Evolutionary conservation across 2,329 filamentous ascomycete genomes (phyloP).

Genomic region (Rhinocladiella mackenziei): DNA sequence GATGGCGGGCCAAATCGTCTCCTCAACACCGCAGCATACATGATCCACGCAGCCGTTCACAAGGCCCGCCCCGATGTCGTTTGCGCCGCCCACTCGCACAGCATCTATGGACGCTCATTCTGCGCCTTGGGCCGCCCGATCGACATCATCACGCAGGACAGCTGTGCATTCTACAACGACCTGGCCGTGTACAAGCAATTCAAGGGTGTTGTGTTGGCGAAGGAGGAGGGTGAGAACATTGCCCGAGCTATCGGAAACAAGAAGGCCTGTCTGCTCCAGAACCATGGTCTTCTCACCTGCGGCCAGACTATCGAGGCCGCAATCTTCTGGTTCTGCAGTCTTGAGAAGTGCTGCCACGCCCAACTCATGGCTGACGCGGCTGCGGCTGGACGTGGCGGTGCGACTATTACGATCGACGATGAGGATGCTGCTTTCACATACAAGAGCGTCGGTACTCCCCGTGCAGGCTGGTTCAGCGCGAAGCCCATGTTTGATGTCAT

Average conservation of each 20-base stretch:
- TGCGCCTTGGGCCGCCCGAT: conserved; percentile 57
- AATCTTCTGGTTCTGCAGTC: conserved; percentile 52
- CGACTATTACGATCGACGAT: conserved; percentile 63
- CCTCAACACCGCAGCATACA: conserved; percentile 50
- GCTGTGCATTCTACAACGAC: conserved; percentile 50
- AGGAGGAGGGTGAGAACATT: conserved; percentile 40
- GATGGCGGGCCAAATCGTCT: conserved; percentile 40
- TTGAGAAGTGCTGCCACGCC: conserved; percentile 54
- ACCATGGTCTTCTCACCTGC: conserved; percentile 42
- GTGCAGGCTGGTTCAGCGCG: conserved; percentile 66
- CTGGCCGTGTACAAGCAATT: conserved; percentile 37
- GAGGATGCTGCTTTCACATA: conserved; percentile 66
- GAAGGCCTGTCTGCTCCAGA: conserved; percentile 42
- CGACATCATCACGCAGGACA: conserved; percentile 58
- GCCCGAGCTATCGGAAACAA: conserved; percentile 38
- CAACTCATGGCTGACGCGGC: conserved; percentile 54
- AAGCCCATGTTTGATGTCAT: conserved; percentile 69
- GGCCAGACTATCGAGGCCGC: conserved; percentile 45
- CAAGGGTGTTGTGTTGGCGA: conserved; percentile 40
- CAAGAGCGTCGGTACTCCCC: conserved; percentile 58
- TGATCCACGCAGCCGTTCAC: conserved; percentile 59
- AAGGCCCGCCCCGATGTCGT: conserved; percentile 56
- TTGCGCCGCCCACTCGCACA: conserved; percentile 57
- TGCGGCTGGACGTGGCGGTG: conserved; percentile 54
- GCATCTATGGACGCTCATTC: conserved; percentile 59